These are phyloP conservation scores for Colletotrichum endophyticum DNA, from an alignment of 2,329 filamentous ascomycete genomes.

Conservation along the genomic window DNA sequence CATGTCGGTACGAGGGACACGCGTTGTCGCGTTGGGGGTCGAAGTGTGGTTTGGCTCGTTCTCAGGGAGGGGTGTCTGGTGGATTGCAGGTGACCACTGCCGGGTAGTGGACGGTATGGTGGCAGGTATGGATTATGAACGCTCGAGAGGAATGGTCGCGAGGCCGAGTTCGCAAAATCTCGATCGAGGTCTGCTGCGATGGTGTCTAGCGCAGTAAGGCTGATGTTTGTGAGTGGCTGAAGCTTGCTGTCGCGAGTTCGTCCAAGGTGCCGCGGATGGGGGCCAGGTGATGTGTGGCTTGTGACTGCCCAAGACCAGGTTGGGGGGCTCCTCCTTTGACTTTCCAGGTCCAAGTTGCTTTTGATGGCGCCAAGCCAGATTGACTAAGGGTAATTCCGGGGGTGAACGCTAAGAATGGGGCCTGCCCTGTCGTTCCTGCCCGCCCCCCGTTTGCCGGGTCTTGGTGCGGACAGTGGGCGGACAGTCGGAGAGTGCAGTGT, in stretches of 20 bases:
- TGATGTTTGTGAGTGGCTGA: background rate
- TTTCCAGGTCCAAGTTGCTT: background rate
- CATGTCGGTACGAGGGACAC: slow-evolving; percentile 24
- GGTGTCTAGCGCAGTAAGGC: background rate
- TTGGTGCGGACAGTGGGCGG: background rate
- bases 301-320: background rate
- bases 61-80: background rate
- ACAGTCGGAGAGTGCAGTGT: background rate
- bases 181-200: background rate
- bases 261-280: background rate
- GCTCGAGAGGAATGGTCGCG: background rate
- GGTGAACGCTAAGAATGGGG: background rate
- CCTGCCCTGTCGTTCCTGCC: background rate
- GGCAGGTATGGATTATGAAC: background rate
- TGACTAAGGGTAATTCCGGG: background rate
- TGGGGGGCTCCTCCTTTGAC: background rate
- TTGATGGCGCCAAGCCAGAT: background rate
- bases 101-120: background rate
- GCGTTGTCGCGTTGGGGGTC: background rate
- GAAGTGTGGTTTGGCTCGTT: background rate
- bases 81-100: background rate
- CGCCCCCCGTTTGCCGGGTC: background rate
- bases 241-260: background rate
- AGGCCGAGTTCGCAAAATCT: background rate
- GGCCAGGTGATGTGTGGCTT: slow-evolving; percentile 6